Evolutionary conservation across 495 filamentous ascomycete genomes (phyloP).

Genomic region (Staphylotrichum tortipilum): DNA sequence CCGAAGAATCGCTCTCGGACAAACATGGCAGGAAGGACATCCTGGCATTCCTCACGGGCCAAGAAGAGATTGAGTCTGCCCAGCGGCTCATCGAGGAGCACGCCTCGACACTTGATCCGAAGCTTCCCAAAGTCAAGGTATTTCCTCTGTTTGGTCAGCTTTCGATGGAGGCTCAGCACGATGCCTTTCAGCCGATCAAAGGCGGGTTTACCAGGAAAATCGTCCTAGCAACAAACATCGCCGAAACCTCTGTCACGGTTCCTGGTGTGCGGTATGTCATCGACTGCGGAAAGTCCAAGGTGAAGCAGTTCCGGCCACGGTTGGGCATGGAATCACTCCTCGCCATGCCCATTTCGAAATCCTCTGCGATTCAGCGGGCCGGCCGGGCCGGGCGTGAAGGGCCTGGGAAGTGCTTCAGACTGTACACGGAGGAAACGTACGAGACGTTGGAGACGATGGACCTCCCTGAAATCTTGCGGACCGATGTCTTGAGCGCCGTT

Average conservation of each 20-base stretch:
- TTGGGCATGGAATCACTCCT: slow-evolving; percentile 87
- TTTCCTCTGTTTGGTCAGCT: slow-evolving; percentile 45
- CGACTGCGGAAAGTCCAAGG: slow-evolving; percentile 88
- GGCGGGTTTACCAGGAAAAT: slow-evolving; percentile 70
- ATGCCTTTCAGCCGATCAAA: slow-evolving; percentile 71
- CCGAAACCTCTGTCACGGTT: slow-evolving; percentile 95
- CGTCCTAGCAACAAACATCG: slow-evolving; percentile 92
- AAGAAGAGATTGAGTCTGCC: slow-evolving; percentile 81
- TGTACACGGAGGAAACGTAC: slow-evolving; percentile 83
- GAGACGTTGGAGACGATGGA: slow-evolving; percentile 59
- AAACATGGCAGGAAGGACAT: slow-evolving; percentile 51
- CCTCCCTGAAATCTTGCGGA: slow-evolving; percentile 82
- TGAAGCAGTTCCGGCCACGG: slow-evolving; percentile 79
- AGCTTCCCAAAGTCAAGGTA: slow-evolving; percentile 60
- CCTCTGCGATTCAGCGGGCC: slow-evolving; percentile 81
- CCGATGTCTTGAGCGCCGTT: slow-evolving; percentile 76
- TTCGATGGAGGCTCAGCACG: slow-evolving; percentile 65
- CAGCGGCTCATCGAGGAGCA: slow-evolving; percentile 76
- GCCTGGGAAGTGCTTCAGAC: slow-evolving; percentile 75
- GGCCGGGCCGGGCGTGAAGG: slow-evolving; percentile 93
- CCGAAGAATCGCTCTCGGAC: slow-evolving; percentile 78
- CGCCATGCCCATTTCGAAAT: slow-evolving; percentile 84
- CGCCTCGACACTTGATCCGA: slow-evolving; percentile 56
- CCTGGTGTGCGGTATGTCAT: slow-evolving; percentile 86
- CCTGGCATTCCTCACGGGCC: slow-evolving; percentile 85